Conservation (phyloP, 1,139 yeast species). For the Yarrowia galli region DNA sequence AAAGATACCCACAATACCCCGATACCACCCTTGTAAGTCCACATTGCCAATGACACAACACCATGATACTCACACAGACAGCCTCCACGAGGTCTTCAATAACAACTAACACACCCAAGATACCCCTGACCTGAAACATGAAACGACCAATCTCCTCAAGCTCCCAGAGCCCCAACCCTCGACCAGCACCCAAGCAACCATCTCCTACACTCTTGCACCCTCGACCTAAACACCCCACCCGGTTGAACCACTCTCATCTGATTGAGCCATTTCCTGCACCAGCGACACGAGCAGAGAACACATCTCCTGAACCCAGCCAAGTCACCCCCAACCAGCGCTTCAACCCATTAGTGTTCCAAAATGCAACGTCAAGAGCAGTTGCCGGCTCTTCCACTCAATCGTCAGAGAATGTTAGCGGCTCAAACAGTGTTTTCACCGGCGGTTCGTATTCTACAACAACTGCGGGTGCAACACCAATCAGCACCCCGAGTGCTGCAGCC, state of each 20-base stretch:
- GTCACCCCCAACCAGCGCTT: background rate
- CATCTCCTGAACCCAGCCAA: background rate
- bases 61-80: conserved; percentile 3
- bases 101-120: too few relatives aligned
- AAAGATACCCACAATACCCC: background rate
- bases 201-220: conserved; percentile 1
- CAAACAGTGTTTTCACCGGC: background rate
- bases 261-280: background rate
- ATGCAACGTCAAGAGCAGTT: background rate
- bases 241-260: background rate
- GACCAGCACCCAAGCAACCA: background rate
- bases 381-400: background rate
- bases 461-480: background rate
- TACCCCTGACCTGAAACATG: background rate
- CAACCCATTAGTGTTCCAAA: background rate
- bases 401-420: background rate
- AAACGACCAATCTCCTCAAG: background rate
- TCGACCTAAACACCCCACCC: conserved; percentile 1
- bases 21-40: background rate
- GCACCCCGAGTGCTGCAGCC: background rate
- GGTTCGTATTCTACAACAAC: background rate
- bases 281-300: background rate
- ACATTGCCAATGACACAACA: background rate
- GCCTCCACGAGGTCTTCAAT: background rate
- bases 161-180: background rate